Evolutionary conservation across 192 early-diverging fungal genomes (phyloP), one percentile per base, ranked within the genome.

Genomic region (Phycomyces blakesleeanus): DNA sequence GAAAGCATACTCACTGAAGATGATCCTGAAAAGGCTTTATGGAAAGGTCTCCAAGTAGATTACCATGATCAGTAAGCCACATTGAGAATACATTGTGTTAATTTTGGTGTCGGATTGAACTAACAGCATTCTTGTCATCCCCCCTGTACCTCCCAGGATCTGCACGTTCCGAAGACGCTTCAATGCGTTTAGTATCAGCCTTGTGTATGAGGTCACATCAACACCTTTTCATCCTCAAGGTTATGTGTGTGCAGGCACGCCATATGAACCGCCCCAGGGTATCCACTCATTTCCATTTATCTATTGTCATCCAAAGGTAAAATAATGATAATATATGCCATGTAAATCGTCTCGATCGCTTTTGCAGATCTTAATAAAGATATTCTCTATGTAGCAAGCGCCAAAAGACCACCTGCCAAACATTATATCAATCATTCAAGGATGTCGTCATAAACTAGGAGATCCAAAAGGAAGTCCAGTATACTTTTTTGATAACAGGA

Each of bases 231-330:
- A 75, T 34, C 57, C 73, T 0, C 51, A 70, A 20, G 81, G 81
- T 0, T 82, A 74, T 29, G 68, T 79, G 1, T 70, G 73, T 54
- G 61, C 68, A 38, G 72, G 61, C 15, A 65, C 68, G 0, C 66
- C 73, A 1, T 82, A 82, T 52, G 81, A 82, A 53, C 21, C 75
- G n/a, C 78, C 81, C 25, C 76, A 69, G 7, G 81, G 81, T 0
- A 58, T 82, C 5, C 76, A 82, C 51, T 82, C 81, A 3, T 82
- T 82, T 24, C 81, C 81, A 14, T 79, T 77, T 44, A 82, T 82
- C 50, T 82, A 80, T 55, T 75, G 76, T 51, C 68, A 76, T 55
- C 81, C 81, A 51, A 70, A 76, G 38, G 80, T 82, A 75, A 26
- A 59, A 54, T 18, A 22, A 59, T 11, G 3, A 0, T 34, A 34